Evolutionary conservation across 2,329 filamentous ascomycete species (phyloP).

Genomic region (Dactylellina cionopaga): DNA sequence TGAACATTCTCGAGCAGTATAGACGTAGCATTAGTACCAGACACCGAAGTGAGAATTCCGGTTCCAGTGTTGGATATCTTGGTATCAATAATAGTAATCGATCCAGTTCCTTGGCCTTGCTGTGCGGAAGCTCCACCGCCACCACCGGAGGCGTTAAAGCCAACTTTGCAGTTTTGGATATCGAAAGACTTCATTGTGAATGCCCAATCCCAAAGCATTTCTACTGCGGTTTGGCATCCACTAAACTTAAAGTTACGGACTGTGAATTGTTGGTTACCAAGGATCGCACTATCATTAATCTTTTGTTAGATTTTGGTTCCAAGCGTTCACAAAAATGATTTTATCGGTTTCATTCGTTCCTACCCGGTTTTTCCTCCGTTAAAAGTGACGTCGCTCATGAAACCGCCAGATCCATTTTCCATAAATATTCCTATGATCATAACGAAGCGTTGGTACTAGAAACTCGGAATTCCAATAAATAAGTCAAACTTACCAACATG

Average conservation of each 20-base stretch:
- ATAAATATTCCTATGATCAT: conserved; percentile 70
- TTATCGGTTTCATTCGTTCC: not conserved
- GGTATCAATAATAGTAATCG: conserved; percentile 67
- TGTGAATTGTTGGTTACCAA: conserved; percentile 62
- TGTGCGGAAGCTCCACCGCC: conserved; percentile 61
- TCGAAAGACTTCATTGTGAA: not conserved
- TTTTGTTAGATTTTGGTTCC: no score
- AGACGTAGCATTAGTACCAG: not conserved
- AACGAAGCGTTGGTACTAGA: not conserved
- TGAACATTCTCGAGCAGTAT: not conserved
- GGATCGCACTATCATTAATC: not conserved
- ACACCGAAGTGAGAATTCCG: conserved; percentile 60
- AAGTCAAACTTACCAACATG: no score
- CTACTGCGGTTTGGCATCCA: conserved; percentile 65
- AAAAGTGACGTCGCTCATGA: conserved; percentile 61
- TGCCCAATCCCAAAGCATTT: conserved; percentile 69
- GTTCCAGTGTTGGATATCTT: conserved; percentile 65
- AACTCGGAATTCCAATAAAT: not conserved
- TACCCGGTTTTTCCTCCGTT: conserved; percentile 70
- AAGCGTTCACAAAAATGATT: no score
- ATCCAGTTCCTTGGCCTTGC: conserved; percentile 65
- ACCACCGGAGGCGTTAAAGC: not conserved
- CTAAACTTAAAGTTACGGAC: conserved; percentile 68
- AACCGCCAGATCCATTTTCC: conserved; percentile 63
- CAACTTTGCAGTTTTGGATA: not conserved